Percentiles rank a stretch among this genome's conserved stretches.
Evolutionary conservation across 345 rosid genomes (phyloP).

Genomic region (Eucalyptus coolabah): DNA sequence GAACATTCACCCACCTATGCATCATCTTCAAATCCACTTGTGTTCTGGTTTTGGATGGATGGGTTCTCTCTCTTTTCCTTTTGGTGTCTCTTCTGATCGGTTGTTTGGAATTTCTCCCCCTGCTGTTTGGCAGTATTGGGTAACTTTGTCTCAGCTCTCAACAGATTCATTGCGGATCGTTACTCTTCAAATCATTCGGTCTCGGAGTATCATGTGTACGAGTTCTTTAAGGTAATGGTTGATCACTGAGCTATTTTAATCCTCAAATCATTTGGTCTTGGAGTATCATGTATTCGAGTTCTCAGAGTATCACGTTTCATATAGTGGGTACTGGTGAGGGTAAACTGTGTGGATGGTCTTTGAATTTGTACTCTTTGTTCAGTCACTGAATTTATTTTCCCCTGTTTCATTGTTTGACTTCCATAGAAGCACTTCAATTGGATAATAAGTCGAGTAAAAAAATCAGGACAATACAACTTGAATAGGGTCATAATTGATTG

Average conservation of each 20-base stretch:
- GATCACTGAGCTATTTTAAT: not conserved
- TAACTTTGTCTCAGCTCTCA: constrained; percentile 89
- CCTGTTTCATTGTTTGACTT: not conserved
- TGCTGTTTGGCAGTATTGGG: constrained; percentile 61
- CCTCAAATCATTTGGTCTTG: not conserved
- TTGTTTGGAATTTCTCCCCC: not conserved
- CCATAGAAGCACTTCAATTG: not conserved
- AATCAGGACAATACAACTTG: not conserved
- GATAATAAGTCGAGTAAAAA: not conserved
- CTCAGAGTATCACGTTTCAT: not conserved
- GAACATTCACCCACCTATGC: not conserved
- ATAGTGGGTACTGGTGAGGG: not conserved
- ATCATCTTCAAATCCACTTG: not conserved
- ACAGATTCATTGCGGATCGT: constrained; percentile 83
- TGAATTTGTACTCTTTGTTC: not conserved
- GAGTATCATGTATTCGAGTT: not conserved
- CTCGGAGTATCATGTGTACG: constrained; percentile 89
- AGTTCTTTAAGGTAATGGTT: constrained; percentile 76
- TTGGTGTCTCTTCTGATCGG: not conserved
- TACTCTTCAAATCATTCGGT: constrained; percentile 62
- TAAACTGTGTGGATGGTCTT: not conserved
- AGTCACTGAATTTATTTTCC: not conserved
- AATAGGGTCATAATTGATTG: not conserved
- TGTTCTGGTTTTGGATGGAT: not conserved
- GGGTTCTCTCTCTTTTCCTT: not conserved